These are phyloP conservation scores for Nicotiana paniculata DNA, from an alignment of 257 asterid species.

Conservation along the genomic window DNA sequence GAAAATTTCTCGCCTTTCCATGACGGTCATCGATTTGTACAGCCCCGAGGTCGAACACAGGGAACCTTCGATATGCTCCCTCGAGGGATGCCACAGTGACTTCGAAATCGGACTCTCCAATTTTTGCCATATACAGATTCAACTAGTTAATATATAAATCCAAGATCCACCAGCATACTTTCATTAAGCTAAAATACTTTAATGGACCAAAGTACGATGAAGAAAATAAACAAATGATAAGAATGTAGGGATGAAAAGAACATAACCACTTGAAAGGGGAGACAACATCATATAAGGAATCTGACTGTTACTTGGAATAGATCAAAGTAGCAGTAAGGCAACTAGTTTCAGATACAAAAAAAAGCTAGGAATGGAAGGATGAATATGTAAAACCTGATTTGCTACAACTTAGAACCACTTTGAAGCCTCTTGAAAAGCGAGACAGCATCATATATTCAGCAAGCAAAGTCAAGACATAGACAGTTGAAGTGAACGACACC, in stretches of 20 bases:
- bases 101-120: no score
- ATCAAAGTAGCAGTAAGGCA: neutral
- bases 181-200: neutral
- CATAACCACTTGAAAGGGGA: neutral
- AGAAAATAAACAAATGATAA: neutral
- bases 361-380: neutral
- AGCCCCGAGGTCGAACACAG: no score
- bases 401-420: neutral
- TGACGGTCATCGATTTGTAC: no score
- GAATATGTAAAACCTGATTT: neutral
- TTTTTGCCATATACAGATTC: no score
- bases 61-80: no score
- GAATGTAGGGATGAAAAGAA: neutral
- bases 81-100: no score
- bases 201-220: neutral
- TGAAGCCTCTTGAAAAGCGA: neutral
- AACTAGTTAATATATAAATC: no score
- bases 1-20: no score
- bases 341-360: neutral
- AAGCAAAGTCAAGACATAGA: constrained; percentile 29
- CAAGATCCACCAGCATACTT: neutral
- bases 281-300: neutral
- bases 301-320: neutral
- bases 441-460: constrained; percentile 18
- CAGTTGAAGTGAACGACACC: constrained; percentile 10